Evolutionary conservation across 805 yeast species (phyloP).

Genomic region (Teunomyces aglyptinius): DNA sequence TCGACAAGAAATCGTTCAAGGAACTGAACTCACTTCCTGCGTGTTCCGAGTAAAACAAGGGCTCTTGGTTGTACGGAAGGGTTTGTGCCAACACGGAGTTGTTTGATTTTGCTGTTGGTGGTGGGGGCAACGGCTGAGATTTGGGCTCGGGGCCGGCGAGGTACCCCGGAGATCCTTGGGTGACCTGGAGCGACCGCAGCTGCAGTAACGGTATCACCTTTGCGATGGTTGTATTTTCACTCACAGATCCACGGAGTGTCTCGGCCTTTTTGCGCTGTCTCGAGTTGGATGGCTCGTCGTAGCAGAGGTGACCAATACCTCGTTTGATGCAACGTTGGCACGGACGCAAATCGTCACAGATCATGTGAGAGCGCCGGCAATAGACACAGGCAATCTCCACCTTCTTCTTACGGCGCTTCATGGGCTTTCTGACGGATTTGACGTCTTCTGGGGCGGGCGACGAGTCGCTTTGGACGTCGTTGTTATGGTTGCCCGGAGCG

Average conservation of each 20-base stretch:
- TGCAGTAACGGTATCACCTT: constrained; percentile 3
- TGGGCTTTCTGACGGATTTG: constrained; percentile 4
- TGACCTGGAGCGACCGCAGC: neutral
- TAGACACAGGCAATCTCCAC: constrained; percentile 78
- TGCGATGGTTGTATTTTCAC: constrained; percentile 4
- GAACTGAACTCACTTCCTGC: constrained; percentile 92
- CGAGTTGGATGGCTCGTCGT: constrained; percentile 58
- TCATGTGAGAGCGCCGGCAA: constrained; percentile 91
- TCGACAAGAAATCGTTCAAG: constrained; percentile 80
- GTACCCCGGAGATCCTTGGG: constrained; percentile 4
- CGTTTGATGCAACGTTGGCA: constrained; percentile 83
- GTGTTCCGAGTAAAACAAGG: constrained; percentile 84
- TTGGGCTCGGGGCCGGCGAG: constrained; percentile 2
- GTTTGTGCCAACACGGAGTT: constrained; percentile 36
- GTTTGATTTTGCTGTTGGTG: constrained; percentile 8
- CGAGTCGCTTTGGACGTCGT: neutral
- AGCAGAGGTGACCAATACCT: constrained; percentile 85
- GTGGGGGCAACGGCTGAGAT: constrained; percentile 2
- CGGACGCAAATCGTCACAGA: constrained; percentile 77
- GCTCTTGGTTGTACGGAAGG: constrained; percentile 56
- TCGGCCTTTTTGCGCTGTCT: constrained; percentile 41
- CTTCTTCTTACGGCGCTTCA: constrained; percentile 44
- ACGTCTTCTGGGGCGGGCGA: neutral
- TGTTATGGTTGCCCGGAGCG: constrained; percentile 2
- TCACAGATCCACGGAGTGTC: constrained; percentile 13